Conservation (phyloP, 2,329 filamentous ascomycete species). For the Cordyceps tenuipes region DNA sequence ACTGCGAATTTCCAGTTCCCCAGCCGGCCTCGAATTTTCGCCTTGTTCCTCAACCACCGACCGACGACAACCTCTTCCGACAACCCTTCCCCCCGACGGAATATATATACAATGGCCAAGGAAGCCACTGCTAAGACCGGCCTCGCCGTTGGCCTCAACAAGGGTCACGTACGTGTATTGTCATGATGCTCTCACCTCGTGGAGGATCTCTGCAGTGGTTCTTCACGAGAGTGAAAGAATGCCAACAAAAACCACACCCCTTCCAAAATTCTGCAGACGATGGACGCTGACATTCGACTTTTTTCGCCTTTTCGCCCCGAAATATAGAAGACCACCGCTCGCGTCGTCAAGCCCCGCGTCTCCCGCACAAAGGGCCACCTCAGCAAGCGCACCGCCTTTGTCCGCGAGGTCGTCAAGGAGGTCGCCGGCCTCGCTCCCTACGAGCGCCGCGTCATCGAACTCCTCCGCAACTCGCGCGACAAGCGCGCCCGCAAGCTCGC, state of each 20-base stretch:
- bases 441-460: slow-evolving; percentile 97
- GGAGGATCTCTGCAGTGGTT: slow-evolving; percentile 56
- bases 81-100: slow-evolving; percentile 18
- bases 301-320: slow-evolving; percentile 22
- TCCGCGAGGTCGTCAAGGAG: slow-evolving; percentile 96
- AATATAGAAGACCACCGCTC: slow-evolving; percentile 71
- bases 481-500: slow-evolving; percentile 98
- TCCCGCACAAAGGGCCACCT: slow-evolving; percentile 89
- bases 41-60: slow-evolving; percentile 22
- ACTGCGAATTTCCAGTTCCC: slow-evolving; percentile 5
- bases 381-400: slow-evolving; percentile 94
- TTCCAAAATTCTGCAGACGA: slow-evolving; percentile 38
- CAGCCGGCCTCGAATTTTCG: not conserved
- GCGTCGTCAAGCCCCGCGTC: slow-evolving; percentile 69
- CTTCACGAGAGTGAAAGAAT: slow-evolving; percentile 21
- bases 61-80: slow-evolving; percentile 19
- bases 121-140: slow-evolving; percentile 50
- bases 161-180: slow-evolving; percentile 50
- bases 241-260: not conserved
- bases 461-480: slow-evolving; percentile 98
- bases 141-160: slow-evolving; percentile 55
- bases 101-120: slow-evolving; percentile 45
- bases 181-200: slow-evolving; percentile 59
- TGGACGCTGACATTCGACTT: slow-evolving; percentile 50
- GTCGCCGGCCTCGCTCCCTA: slow-evolving; percentile 91